A percentile compares a stretch with the other conserved stretches of the same genome.
Evolutionary conservation across 2,329 filamentous ascomycete genomes (phyloP).

Genomic region (Fusarium penzigii): DNA sequence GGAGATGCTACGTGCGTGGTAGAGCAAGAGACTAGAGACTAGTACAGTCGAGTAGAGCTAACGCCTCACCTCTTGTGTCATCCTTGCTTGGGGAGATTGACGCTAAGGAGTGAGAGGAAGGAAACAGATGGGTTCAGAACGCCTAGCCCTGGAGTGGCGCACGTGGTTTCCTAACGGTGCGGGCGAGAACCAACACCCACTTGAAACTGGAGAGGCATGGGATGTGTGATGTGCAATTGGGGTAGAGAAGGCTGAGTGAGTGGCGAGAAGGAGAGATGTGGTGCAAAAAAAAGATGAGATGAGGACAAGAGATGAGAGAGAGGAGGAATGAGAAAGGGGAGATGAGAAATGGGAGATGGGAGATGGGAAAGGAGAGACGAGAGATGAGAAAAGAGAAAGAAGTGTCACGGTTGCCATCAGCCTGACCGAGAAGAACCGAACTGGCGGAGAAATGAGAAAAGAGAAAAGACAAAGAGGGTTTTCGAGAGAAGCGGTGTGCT

Average conservation of each 20-base stretch:
- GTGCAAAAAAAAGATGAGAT: constrained; percentile 1
- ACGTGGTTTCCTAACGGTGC: constrained; percentile 34
- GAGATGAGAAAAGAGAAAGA: neutral
- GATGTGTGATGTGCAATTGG: constrained; percentile 14
- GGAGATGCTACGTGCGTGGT: too few species aligned
- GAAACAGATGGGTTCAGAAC: neutral
- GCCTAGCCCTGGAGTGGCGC: constrained; percentile 26
- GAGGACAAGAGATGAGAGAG: constrained; percentile 8
- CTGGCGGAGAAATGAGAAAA: constrained; percentile 8
- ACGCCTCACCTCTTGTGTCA: constrained; percentile 1
- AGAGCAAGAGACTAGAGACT: too few species aligned
- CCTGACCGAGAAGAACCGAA: neutral
- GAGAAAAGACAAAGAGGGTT: constrained; percentile 8
- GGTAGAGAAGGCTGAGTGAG: constrained; percentile 2
- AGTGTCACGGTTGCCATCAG: neutral
- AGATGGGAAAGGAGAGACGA: neutral
- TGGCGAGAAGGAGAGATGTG: constrained; percentile 9
- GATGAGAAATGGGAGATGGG: constrained; percentile 1
- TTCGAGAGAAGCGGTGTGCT: constrained; percentile 19
- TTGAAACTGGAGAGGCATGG: constrained; percentile 14
- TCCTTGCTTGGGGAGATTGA: neutral
- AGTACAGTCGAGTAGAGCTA: too few species aligned
- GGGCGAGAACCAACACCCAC: constrained; percentile 23
- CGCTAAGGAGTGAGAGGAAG: too few species aligned
- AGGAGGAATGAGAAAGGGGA: constrained; percentile 7